Percentiles rank a stretch among this genome's conserved stretches.
Evolutionary conservation across 2,329 filamentous ascomycete species (phyloP).

Genomic region (Colletotrichum chlorophyti): DNA sequence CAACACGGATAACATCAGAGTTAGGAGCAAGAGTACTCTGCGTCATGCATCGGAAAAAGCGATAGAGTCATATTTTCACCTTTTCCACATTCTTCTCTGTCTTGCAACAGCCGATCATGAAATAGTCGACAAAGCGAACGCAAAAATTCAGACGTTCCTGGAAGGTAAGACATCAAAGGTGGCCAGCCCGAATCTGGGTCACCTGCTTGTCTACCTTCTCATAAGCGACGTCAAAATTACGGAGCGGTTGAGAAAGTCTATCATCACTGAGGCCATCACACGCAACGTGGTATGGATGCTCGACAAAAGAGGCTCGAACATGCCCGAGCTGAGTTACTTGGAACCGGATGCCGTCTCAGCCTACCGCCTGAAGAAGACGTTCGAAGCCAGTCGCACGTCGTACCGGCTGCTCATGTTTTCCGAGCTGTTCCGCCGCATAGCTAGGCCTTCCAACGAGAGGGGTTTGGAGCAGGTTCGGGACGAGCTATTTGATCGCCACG

Average conservation of each 20-base stretch:
- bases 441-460: conserved; percentile 42
- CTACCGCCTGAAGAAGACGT: conserved; percentile 55
- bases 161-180: conserved; percentile 46
- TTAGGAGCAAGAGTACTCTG: conserved; percentile 44
- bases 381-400: conserved; percentile 51
- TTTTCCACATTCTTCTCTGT: conserved; percentile 58
- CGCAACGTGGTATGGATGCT: conserved; percentile 61
- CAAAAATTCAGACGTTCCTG: conserved; percentile 44
- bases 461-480: conserved; percentile 48
- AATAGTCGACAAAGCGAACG: conserved; percentile 49
- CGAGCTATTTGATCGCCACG: conserved; percentile 52
- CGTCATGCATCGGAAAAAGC: conserved; percentile 58
- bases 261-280: conserved; percentile 56
- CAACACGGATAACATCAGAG: background rate
- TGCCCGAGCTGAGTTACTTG: conserved; percentile 53
- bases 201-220: conserved; percentile 53
- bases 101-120: conserved; percentile 44
- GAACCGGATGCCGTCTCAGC: conserved; percentile 47
- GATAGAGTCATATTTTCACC: conserved; percentile 58
- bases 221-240: conserved; percentile 51
- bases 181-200: conserved; percentile 53
- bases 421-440: conserved; percentile 54
- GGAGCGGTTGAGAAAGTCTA: conserved; percentile 43
- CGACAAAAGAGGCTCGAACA: conserved; percentile 41
- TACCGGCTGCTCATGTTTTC: conserved; percentile 61